Percentiles rank a stretch among this genome's conserved stretches.
Evolutionary conservation across 768 basidiomycete species (phyloP).

Genomic region (Rickenella mellea): DNA sequence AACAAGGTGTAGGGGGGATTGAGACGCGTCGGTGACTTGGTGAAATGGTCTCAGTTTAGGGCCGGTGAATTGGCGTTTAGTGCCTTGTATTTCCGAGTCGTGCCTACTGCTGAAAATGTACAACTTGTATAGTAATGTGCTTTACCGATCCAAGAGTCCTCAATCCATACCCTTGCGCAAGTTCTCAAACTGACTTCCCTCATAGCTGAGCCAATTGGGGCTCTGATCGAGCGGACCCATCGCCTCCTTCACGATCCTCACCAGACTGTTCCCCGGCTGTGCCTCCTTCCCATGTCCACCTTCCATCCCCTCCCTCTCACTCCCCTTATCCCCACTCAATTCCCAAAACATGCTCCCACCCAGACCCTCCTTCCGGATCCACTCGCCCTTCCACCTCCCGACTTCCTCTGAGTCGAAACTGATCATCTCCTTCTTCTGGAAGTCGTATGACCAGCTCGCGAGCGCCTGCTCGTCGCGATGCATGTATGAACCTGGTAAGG

Average conservation of each 20-base stretch:
- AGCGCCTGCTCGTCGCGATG: constrained; percentile 54
- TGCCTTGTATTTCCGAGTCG: no score
- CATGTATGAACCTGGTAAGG: constrained; percentile 60
- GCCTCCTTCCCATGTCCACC: constrained; percentile 64
- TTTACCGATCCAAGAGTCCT: no score
- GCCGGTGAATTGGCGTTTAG: no score
- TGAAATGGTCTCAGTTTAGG: no score
- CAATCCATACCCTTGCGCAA: constrained; percentile 58
- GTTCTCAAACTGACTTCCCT: constrained; percentile 71
- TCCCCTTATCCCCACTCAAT: constrained; percentile 78
- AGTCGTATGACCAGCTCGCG: constrained; percentile 83
- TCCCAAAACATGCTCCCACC: constrained; percentile 97
- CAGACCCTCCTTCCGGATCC: constrained; percentile 65
- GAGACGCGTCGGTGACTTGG: no score
- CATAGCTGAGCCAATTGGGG: constrained; percentile 78
- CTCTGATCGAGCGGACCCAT: constrained; percentile 66
- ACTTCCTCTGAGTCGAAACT: constrained; percentile 71
- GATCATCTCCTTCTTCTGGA: constrained; percentile 65
- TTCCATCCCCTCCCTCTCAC: constrained; percentile 62
- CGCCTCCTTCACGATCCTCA: constrained; percentile 65
- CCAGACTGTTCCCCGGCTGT: constrained; percentile 61
- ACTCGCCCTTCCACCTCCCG: constrained; percentile 67
- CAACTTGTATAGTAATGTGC: no score
- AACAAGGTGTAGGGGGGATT: no score
- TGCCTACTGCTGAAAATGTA: no score